phyloP scores from a whole-genome alignment of 1,284 basidiomycete genomes.

The Pterulicium gracile region DNA sequence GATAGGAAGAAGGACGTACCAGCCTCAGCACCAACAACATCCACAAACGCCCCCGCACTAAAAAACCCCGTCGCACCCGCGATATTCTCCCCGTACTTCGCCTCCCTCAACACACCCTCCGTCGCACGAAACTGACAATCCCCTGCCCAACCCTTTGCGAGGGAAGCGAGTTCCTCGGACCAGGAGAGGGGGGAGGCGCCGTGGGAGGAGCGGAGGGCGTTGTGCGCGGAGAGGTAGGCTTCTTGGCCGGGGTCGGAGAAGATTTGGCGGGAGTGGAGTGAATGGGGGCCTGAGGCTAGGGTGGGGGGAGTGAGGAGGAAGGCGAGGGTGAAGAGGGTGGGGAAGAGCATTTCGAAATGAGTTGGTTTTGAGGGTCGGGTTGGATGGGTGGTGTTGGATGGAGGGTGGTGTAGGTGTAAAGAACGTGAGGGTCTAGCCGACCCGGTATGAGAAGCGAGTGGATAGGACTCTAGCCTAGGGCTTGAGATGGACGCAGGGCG shows the following conservation, averaged over 20 bases:
- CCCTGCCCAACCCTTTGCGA: conserved; percentile 38
- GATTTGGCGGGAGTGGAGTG: no score
- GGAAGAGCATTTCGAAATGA: no score
- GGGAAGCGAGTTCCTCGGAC: conserved; percentile 31
- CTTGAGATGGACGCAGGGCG: no score
- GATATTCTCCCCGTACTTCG: conserved; percentile 42
- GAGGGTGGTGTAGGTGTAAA: no score
- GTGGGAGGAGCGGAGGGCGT: conserved; percentile 30
- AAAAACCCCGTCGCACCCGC: conserved; percentile 42
- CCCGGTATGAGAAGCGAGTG: no score
- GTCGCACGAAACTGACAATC: conserved; percentile 37
- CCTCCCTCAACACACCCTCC: conserved; percentile 26
- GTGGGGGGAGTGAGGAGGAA: no score
- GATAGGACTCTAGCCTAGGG: no score
- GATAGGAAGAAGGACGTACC: conserved; percentile 24
- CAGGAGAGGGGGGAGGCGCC: conserved; percentile 32
- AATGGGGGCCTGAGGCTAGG: no score
- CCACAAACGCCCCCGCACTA: conserved; percentile 29
- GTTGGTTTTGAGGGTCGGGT: no score
- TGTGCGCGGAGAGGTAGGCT: conserved; percentile 37
- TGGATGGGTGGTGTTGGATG: no score
- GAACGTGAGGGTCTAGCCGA: no score
- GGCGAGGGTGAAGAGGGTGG: no score
- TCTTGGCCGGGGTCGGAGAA: not conserved
- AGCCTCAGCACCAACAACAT: conserved; percentile 35